A percentile compares a stretch with the other conserved stretches of the same genome.
Conservation (phyloP, 2,329 filamentous ascomycete species). For the Gremmenia infestans region DNA sequence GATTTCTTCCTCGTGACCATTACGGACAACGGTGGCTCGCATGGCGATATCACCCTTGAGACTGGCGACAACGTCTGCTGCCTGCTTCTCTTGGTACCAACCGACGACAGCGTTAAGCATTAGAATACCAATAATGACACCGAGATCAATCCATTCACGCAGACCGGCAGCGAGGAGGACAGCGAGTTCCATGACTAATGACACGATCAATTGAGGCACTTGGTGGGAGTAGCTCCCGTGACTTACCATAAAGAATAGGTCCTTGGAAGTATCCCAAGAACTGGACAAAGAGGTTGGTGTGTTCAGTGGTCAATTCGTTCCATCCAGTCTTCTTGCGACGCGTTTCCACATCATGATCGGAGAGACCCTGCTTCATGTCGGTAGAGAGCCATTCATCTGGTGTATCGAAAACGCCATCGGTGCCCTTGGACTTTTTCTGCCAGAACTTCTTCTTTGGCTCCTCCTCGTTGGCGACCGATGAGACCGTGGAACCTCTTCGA, state of each 20-base stretch:
- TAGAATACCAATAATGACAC: constrained; percentile 73
- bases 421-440: constrained; percentile 48
- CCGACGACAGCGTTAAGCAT: constrained; percentile 70
- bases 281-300: constrained; percentile 70
- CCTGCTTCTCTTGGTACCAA: constrained; percentile 80
- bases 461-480: constrained; percentile 38
- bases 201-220: constrained; percentile 10
- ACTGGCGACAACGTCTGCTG: constrained; percentile 68
- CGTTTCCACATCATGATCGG: constrained; percentile 51
- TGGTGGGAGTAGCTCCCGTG: neutral
- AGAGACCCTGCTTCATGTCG: constrained; percentile 61
- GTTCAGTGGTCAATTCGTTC: constrained; percentile 70
- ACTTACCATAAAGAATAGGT: constrained; percentile 71
- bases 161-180: constrained; percentile 70
- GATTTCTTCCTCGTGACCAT: constrained; percentile 63
- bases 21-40: constrained; percentile 63
- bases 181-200: constrained; percentile 68
- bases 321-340: constrained; percentile 63
- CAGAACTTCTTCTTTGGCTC: constrained; percentile 51
- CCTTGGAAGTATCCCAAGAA: constrained; percentile 72
- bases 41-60: constrained; percentile 77
- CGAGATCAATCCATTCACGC: constrained; percentile 70
- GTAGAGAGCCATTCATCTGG: constrained; percentile 67
- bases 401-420: constrained; percentile 33
- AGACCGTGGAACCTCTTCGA: constrained; percentile 42